Evolutionary conservation across 257 asterid genomes (phyloP), one percentile per base, ranked within the genome.

Genomic region (Nicotiana attenuata): DNA sequence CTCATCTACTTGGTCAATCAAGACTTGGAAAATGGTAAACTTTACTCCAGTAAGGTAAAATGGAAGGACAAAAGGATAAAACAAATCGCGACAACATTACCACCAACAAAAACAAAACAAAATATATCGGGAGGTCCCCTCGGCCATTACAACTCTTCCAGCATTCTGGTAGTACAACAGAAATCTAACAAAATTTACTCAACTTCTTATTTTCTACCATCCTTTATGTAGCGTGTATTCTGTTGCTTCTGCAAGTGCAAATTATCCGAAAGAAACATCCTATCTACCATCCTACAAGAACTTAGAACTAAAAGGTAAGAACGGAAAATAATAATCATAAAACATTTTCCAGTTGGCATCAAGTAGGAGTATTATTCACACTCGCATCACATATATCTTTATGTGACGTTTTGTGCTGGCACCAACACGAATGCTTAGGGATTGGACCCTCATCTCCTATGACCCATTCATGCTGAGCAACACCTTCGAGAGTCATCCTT

Each of bases 401-500:
- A 24, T 52, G 85, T 82, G 77, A 60, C 33, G 78, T 82, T 41
- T 82, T 81, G 38, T 89, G 91, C 80, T 92, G 89, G 82, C 99
- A 95, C 99, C 99, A 96, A 80, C 99, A 96, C 11, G 78, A 26
- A 83, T 83, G 89, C 83, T 87, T 83, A 29, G 91, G 91, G 81
- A 94, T 82, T 19, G 93, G 92, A 33, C 98, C 98, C 5, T 90
- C 91, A 83, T 92, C 97, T 28, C 90, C 92, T 24, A 91, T 59
- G 77, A 94, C 89, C 99, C 99, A 96, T 2, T 90, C 88, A 59
- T 96, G 99, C 78, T 84, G 84, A 0, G 97, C 88, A 13, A 90
- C 96, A 2, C 82, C 78, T 83, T 90, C 92, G 10, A 96, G 88
- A 3, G 94, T 92, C 90, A 93, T 77, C 86, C 99, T 90, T 67